Base-by-base conservation (phyloP, 2,329 filamentous ascomycete genomes). In the Pseudocercospora vitis region DNA sequence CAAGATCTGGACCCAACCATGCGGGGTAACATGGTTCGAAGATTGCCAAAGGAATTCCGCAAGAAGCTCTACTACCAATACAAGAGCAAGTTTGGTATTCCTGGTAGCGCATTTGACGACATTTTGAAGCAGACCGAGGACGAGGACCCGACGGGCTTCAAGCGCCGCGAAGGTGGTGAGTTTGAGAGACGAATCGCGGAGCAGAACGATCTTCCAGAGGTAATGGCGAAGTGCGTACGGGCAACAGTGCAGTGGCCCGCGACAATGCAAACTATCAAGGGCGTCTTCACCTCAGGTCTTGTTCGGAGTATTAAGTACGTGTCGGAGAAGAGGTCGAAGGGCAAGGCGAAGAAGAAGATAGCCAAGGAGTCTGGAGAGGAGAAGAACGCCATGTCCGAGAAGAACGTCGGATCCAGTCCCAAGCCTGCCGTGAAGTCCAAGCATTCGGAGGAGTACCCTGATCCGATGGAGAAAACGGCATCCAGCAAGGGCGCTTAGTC, bases 1-100 rank as follows among this genome's bases (percentile, higher is more conserved):
- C 94, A 99, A 72, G 91, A 97, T 66, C 95, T 97, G 91, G 89
- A 96, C 65, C 89, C 91, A 0, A 75, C 89, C 53, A 91, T 88
- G 66, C 85, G 94, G 53, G 90, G 89, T 14, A 99, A 99, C 72
- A 99, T 99, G 89, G 92, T 99, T 7, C 85, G 94, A 4, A 86
- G 94, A 9, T 77, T 99, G 8, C 94, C 94, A 3, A 87, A 87
- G 64, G 80, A 85, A 4, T 97, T 99, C 79, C 84, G 94, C 31
- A 83, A 88, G 50, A 91, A 90, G 55, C 77, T 99, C 0, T 99
- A 99, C 74, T 96, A 96, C 71, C 85, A 91, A 65, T 99, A 96
- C 71, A 91, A 96, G 71, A 85, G 87, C 69, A 92, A 95, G 66
- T 95, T 91, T 66, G 81, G 82, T 52, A 94, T 99, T 37, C 90